Percentiles rank a stretch among this genome's conserved stretches.
These are phyloP conservation scores for Martiniozyma asiatica DNA, from an alignment of 1,139 yeast genomes.

Conservation along the genomic window DNA sequence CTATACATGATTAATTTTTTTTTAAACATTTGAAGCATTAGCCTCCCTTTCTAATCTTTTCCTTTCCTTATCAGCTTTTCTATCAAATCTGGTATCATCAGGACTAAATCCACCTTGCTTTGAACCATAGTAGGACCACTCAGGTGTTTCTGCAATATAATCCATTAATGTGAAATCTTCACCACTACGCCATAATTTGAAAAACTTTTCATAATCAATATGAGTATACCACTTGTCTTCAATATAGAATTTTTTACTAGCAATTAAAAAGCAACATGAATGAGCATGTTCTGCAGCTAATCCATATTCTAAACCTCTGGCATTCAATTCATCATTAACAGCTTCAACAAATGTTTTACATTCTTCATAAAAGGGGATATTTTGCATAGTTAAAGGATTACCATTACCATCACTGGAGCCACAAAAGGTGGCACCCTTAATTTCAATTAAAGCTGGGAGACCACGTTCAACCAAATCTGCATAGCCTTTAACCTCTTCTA, in stretches of 20 bases:
- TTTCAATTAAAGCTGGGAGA: slow-evolving; percentile 78
- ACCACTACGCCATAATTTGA: slow-evolving; percentile 55
- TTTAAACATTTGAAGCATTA: no score
- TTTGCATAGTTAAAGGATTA: slow-evolving; percentile 87
- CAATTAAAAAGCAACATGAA: slow-evolving; percentile 82
- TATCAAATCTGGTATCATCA: slow-evolving; percentile 55
- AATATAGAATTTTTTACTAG: slow-evolving; percentile 59
- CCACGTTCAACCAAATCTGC: slow-evolving; percentile 82
- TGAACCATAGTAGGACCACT: slow-evolving; percentile 87
- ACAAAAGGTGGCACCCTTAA: slow-evolving; percentile 91
- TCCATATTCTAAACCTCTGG: slow-evolving; percentile 59
- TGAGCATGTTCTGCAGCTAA: slow-evolving; percentile 95
- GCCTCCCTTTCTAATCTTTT: slow-evolving; percentile 30
- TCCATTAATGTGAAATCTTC: slow-evolving; percentile 66
- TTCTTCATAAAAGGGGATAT: slow-evolving; percentile 89
- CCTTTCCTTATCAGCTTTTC: slow-evolving; percentile 53
- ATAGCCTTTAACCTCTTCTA: slow-evolving; percentile 57
- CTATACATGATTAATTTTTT: no score
- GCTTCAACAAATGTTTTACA: slow-evolving; percentile 63
- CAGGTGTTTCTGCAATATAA: slow-evolving; percentile 70
- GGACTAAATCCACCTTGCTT: slow-evolving; percentile 85
- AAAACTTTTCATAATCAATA: slow-evolving; percentile 70
- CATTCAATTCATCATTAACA: slow-evolving; percentile 45
- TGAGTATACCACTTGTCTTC: slow-evolving; percentile 80
- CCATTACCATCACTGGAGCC: slow-evolving; percentile 75